Conservation (phyloP, 495 filamentous ascomycete species). For the Penicillium samsonianum region DNA sequence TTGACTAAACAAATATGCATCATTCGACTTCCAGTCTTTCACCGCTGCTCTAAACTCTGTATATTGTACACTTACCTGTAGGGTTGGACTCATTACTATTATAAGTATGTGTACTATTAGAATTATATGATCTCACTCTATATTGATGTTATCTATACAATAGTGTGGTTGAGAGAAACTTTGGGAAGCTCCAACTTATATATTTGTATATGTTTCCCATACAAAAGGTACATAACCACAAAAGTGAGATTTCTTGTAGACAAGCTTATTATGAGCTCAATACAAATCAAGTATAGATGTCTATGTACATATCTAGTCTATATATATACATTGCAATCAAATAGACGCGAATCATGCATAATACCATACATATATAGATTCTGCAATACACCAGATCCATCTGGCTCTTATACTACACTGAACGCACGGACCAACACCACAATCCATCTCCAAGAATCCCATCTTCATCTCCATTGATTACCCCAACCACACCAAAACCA, state of each 20-base stretch:
- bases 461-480: conserved; percentile 1
- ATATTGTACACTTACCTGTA: too few relatives aligned
- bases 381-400: neutral
- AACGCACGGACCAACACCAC: conserved; percentile 7
- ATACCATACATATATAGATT: neutral
- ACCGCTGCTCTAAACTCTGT: too few relatives aligned
- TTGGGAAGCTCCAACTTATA: neutral
- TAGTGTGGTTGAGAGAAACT: neutral
- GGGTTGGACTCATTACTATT: too few relatives aligned
- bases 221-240: too few relatives aligned
- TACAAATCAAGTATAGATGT: neutral
- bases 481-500: conserved; percentile 5
- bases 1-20: too few relatives aligned
- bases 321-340: neutral
- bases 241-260: too few relatives aligned
- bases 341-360: neutral
- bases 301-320: neutral
- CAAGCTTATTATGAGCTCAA: neutral
- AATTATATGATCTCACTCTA: too few relatives aligned
- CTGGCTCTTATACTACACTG: neutral
- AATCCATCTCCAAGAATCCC: neutral
- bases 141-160: neutral
- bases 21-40: too few relatives aligned
- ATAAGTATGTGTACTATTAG: too few relatives aligned
- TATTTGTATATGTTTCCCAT: neutral